A percentile compares a stretch with the other conserved stretches of the same genome.
phyloP scores from a whole-genome alignment of 345 rosid species.

The Arabidopsis suecica region DNA sequence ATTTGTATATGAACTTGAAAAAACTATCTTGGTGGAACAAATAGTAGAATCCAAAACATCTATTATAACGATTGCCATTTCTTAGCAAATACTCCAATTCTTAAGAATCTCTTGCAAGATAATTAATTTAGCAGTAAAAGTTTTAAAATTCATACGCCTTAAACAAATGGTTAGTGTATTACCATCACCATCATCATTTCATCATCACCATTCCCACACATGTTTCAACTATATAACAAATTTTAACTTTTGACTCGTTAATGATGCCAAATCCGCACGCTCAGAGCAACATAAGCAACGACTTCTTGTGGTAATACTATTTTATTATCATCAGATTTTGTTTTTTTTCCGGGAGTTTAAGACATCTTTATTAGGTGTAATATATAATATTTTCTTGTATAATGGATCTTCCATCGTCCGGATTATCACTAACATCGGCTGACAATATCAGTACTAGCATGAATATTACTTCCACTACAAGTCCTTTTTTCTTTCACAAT shows the following conservation, averaged over 20 bases:
- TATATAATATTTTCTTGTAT: slow-evolving; percentile 6
- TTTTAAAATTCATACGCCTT: neutral
- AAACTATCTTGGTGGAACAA: neutral
- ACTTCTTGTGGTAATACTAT: slow-evolving; percentile 17
- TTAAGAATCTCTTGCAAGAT: neutral
- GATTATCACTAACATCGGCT: slow-evolving; percentile 27
- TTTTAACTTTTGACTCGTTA: slow-evolving; percentile 8
- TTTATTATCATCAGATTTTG: slow-evolving; percentile 18
- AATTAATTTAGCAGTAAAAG: neutral
- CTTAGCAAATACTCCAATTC: too few relatives aligned
- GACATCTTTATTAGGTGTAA: neutral
- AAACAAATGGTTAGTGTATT: neutral
- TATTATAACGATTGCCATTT: too few relatives aligned
- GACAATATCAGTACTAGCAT: slow-evolving; percentile 6
- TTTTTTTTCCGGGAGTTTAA: neutral
- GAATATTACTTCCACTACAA: neutral
- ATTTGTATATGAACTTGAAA: too few relatives aligned
- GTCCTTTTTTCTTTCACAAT: neutral
- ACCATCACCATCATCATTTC: slow-evolving; percentile 14
- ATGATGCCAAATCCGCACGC: slow-evolving; percentile 45
- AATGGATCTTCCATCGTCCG: slow-evolving; percentile 24
- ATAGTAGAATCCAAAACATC: neutral
- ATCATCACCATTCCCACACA: slow-evolving; percentile 3
- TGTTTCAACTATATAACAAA: neutral
- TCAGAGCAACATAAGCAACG: slow-evolving; percentile 27